A percentile compares a stretch with the other conserved stretches of the same genome.
Evolutionary conservation across 371 early-diverging fungal genomes (phyloP).

Genomic region (Zychaea mexicana): DNA sequence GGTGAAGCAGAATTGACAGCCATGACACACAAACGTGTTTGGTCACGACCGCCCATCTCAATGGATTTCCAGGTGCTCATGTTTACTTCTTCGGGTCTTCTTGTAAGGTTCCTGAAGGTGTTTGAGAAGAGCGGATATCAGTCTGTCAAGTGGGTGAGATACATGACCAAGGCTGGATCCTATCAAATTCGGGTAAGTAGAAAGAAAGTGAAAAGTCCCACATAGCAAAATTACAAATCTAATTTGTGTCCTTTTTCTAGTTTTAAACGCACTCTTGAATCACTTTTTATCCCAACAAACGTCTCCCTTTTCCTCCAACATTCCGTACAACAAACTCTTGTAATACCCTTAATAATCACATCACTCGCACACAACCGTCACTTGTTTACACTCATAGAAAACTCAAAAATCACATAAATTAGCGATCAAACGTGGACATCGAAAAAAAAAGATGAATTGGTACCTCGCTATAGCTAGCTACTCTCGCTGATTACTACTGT

Average conservation of each 20-base stretch:
- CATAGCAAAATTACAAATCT: too few species aligned
- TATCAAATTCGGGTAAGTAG: slow-evolving; percentile 81
- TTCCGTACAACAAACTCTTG: background rate
- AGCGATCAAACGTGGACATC: background rate
- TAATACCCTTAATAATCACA: background rate
- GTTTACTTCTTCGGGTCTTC: slow-evolving; percentile 88
- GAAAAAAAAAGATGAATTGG: too few species aligned
- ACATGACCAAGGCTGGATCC: slow-evolving; percentile 89
- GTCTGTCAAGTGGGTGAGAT: slow-evolving; percentile 93
- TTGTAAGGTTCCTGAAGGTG: slow-evolving; percentile 89
- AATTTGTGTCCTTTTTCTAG: background rate
- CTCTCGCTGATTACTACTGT: too few species aligned
- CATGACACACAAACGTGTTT: slow-evolving; percentile 79
- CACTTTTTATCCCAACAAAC: too few species aligned
- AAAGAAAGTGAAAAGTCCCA: too few species aligned
- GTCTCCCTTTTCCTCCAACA: too few species aligned
- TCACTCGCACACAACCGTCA: background rate
- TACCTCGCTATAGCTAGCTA: too few species aligned
- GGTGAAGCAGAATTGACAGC: slow-evolving; percentile 75
- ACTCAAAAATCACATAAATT: background rate
- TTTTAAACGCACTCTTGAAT: too few species aligned
- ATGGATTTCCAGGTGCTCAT: slow-evolving; percentile 85
- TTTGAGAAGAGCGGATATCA: slow-evolving; percentile 91
- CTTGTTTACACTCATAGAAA: background rate
- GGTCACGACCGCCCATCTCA: slow-evolving; percentile 90